Percentiles rank a stretch among this genome's conserved stretches.
These are phyloP conservation scores for Irpex sp. DNA, from an alignment of 1,284 basidiomycete species.

Conservation along the genomic window DNA sequence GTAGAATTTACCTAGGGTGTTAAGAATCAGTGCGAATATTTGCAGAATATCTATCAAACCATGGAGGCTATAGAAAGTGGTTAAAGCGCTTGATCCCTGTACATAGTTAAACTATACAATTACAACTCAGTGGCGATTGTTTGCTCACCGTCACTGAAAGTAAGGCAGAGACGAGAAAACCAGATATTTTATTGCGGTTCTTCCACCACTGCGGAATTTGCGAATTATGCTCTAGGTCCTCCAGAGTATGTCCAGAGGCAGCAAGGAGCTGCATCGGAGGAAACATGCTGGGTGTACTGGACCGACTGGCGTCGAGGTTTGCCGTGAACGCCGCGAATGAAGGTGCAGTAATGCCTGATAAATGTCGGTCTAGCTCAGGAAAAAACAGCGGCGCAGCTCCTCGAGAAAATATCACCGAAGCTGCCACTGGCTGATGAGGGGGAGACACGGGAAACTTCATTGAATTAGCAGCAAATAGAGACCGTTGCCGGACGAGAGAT, in stretches of 20 bases:
- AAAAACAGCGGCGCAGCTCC: constrained; percentile 53
- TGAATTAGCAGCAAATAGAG: background rate
- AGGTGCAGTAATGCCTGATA: constrained; percentile 45
- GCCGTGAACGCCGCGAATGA: constrained; percentile 24
- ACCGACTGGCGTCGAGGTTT: constrained; percentile 11
- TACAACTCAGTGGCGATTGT: background rate
- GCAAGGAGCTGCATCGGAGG: constrained; percentile 57
- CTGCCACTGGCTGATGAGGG: constrained; percentile 49
- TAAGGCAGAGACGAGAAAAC: constrained; percentile 33
- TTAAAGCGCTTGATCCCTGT: constrained; percentile 65
- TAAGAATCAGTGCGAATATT: constrained; percentile 65
- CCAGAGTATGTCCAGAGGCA: constrained; percentile 43
- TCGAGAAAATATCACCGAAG: constrained; percentile 51
- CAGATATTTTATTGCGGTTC: constrained; percentile 50
- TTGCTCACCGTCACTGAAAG: constrained; percentile 51
- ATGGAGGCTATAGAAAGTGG: constrained; percentile 65
- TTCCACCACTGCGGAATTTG: constrained; percentile 46
- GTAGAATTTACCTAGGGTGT: constrained; percentile 49
- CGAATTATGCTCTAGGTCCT: constrained; percentile 57
- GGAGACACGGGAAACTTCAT: constrained; percentile 1
- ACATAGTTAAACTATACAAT: background rate
- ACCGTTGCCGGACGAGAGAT: background rate
- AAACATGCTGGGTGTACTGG: constrained; percentile 40
- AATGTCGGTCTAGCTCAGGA: constrained; percentile 54
- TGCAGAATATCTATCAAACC: constrained; percentile 66